phyloP scores from a whole-genome alignment of 2,329 filamentous ascomycete species.

The Rhytidhysteron rufulum region DNA sequence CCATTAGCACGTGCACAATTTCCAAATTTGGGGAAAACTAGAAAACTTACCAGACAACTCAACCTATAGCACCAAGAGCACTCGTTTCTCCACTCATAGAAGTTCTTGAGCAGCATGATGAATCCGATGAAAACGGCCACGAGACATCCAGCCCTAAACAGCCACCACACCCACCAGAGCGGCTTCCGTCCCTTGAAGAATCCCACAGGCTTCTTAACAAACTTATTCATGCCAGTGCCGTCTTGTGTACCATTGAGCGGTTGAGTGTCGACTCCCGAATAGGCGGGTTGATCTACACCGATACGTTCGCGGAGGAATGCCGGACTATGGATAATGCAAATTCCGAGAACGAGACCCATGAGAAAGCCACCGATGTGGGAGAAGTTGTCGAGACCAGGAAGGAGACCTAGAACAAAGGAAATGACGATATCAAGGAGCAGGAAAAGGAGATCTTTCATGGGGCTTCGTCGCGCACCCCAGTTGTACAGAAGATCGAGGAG shows the following conservation, averaged over 20 bases:
- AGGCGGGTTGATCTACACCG: constrained; percentile 64
- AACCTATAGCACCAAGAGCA: constrained; percentile 95
- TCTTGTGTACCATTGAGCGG: constrained; percentile 10
- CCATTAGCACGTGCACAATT: constrained; percentile 16
- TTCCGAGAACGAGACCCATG: constrained; percentile 82
- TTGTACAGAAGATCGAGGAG: constrained; percentile 90
- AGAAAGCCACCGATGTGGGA: constrained; percentile 94
- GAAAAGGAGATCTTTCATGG: constrained; percentile 81
- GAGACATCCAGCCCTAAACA: constrained; percentile 73
- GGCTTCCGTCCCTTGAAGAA: constrained; percentile 93
- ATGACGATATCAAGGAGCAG: constrained; percentile 82
- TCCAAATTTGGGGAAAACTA: constrained; percentile 4
- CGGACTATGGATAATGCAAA: constrained; percentile 86
- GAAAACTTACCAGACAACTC: constrained; percentile 76
- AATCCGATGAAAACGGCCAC: constrained; percentile 81
- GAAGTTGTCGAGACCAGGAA: constrained; percentile 95
- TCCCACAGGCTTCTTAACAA: constrained; percentile 51
- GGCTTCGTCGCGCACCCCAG: constrained; percentile 74
- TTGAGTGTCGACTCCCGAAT: constrained; percentile 56
- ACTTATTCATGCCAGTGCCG: constrained; percentile 46
- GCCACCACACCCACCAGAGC: constrained; percentile 97
- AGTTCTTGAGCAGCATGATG: constrained; percentile 83
- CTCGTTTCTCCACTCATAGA: constrained; percentile 72
- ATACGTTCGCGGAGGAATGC: constrained; percentile 72
- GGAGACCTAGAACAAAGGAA: constrained; percentile 84